A percentile compares a stretch with the other conserved stretches of the same genome.
These are phyloP conservation scores for Neoarthrinium moseri DNA, from an alignment of 2,329 filamentous ascomycete genomes.

Conservation along the genomic window DNA sequence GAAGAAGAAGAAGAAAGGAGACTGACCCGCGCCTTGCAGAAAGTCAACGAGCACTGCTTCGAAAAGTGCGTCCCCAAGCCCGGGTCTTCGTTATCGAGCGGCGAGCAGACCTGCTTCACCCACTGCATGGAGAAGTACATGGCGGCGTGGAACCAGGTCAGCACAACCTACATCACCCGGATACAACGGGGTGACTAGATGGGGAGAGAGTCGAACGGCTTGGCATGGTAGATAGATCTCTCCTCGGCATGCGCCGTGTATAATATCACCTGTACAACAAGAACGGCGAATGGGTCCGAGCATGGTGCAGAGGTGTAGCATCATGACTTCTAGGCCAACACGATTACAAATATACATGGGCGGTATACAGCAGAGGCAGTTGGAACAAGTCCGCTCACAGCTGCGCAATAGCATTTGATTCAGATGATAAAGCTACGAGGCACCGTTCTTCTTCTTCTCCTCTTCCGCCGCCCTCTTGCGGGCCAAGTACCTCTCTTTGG, in stretches of 20 bases:
- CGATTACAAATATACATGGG: no score
- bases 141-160: slow-evolving; percentile 73
- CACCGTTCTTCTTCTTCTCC: slow-evolving; percentile 48
- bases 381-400: not conserved
- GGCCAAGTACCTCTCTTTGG: slow-evolving; percentile 76
- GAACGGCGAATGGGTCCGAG: not conserved
- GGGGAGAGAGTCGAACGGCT: not conserved
- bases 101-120: slow-evolving; percentile 70
- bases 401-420: not conserved
- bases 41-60: slow-evolving; percentile 81
- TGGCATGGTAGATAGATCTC: not conserved
- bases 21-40: slow-evolving; percentile 42
- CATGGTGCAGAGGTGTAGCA: no score
- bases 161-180: slow-evolving; percentile 63
- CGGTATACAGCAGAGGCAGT: not conserved
- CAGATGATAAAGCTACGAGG: not conserved
- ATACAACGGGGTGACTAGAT: slow-evolving; percentile 51
- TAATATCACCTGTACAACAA: slow-evolving; percentile 4
- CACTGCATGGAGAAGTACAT: slow-evolving; percentile 87
- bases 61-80: slow-evolving; percentile 73
- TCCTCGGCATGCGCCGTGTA: not conserved
- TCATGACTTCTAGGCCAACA: no score
- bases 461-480: slow-evolving; percentile 74
- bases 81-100: slow-evolving; percentile 62
- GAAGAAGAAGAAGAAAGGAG: no score